phyloP scores from a whole-genome alignment of 495 filamentous ascomycete genomes.

The Rhizodiscina lignyota region DNA sequence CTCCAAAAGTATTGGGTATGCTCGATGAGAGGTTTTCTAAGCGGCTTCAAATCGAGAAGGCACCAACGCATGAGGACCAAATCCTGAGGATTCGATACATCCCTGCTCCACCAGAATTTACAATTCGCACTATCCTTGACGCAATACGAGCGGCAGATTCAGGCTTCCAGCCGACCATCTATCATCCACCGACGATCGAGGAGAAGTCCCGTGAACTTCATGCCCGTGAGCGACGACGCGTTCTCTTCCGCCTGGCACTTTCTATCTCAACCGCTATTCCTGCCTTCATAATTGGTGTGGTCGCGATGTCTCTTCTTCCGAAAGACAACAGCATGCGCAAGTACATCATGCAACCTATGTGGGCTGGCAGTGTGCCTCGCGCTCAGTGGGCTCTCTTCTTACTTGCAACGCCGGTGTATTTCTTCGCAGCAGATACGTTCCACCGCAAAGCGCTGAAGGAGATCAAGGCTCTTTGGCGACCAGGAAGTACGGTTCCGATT shows the following conservation, averaged over 20 bases:
- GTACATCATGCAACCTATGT: slow-evolving; percentile 52
- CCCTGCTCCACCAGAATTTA: slow-evolving; percentile 52
- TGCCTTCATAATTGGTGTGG: slow-evolving; percentile 76
- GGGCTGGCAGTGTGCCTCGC: slow-evolving; percentile 58
- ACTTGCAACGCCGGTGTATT: slow-evolving; percentile 77
- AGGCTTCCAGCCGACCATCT: slow-evolving; percentile 47
- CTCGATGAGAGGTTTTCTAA: slow-evolving; percentile 33
- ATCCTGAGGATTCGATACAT: slow-evolving; percentile 56
- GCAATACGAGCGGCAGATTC: slow-evolving; percentile 47
- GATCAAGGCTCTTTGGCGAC: slow-evolving; percentile 62
- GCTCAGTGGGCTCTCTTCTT: slow-evolving; percentile 74
- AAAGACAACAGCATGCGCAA: slow-evolving; percentile 32
- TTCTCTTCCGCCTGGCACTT: slow-evolving; percentile 42
- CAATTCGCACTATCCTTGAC: slow-evolving; percentile 55
- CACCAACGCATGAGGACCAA: slow-evolving; percentile 36
- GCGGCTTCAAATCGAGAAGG: slow-evolving; percentile 29
- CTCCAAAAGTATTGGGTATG: slow-evolving; percentile 36
- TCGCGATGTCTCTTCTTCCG: slow-evolving; percentile 74
- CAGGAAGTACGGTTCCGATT: slow-evolving; percentile 58
- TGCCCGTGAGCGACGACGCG: slow-evolving; percentile 12
- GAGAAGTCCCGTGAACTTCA: slow-evolving; percentile 54
- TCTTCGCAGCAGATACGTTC: slow-evolving; percentile 77
- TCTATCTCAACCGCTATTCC: slow-evolving; percentile 65
- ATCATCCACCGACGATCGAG: slow-evolving; percentile 73
- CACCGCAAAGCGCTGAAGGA: slow-evolving; percentile 68